Base-by-base conservation (phyloP, 495 filamentous ascomycete genomes). In the Trichoderma parareesei region DNA sequence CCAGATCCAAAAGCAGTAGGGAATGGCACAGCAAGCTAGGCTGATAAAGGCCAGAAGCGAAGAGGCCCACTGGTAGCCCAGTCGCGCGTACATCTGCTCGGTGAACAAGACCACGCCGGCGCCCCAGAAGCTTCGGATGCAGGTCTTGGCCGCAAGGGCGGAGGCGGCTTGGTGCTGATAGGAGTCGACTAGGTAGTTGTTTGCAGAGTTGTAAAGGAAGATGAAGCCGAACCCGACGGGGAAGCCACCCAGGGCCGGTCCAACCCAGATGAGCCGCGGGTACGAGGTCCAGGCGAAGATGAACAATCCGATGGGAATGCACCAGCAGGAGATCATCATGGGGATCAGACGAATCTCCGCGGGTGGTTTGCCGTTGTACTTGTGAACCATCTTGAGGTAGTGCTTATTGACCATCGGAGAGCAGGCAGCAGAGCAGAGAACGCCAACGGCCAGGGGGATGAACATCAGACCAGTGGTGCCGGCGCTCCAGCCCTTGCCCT, bases 271-370 rank as follows among this genome's bases (percentile, higher is more conserved):
- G 2, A 93, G 68, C 0, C 64, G 64, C 5, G 83, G 79, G 72
- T 88, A 92, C 0, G 87, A 90, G 2, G 88, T 84, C 90, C 90
- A 93, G 42, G 89, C 90, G 74, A 93, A 93, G 72, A 93, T 90
- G 75, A 93, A 92, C 6, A 92, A 77, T 13, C 88, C 89, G 59
- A 90, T 77, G 0, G 89, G 89, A 69, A 93, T 84, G 67, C 84
- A 81, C 89, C 89, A 93, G 81, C 90, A 93, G 38, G 85, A 86
- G 20, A 80, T 71, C 90, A 95, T 93, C 90, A 93, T 93, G 13
- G 90, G 90, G 63, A 92, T 88, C 9, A 95, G 78, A 53, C 91
- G 85, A 10, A 82, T 75, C 71, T 95, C 91, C 13, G 90, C 85
- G 2, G 89, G 89, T 2, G 90, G 90, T 53, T 83, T 83, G 66